These are phyloP conservation scores for Phialemoniopsis sp. DNA, from an alignment of 2,329 filamentous ascomycete species.

Conservation along the genomic window DNA sequence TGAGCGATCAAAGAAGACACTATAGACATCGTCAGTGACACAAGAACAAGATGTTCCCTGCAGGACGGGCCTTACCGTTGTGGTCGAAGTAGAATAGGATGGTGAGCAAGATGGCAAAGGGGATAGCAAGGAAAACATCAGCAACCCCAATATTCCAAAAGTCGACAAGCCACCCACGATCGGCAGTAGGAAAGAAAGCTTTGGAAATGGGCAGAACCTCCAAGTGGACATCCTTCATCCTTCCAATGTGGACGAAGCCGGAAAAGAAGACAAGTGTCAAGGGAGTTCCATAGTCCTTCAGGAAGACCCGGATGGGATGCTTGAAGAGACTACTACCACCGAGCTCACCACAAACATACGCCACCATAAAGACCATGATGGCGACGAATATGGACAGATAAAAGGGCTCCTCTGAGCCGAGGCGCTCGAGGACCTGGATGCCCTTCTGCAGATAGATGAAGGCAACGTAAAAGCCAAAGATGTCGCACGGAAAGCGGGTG, in stretches of 20 bases:
- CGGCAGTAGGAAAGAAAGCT: conserved; percentile 73
- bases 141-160: conserved; percentile 74
- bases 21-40: conserved; percentile 20
- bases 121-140: conserved; percentile 80
- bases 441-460: conserved; percentile 91
- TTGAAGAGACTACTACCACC: conserved; percentile 70
- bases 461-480: conserved; percentile 90
- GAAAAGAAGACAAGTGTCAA: conserved; percentile 84
- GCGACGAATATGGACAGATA: conserved; percentile 77
- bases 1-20: conserved; percentile 81
- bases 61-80: conserved; percentile 53
- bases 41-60: not conserved
- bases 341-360: conserved; percentile 69
- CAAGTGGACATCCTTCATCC: conserved; percentile 68
- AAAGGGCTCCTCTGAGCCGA: conserved; percentile 63
- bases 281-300: conserved; percentile 87
- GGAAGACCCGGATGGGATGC: conserved; percentile 72
- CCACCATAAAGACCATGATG: conserved; percentile 72
- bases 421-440: conserved; percentile 75
- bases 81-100: conserved; percentile 89
- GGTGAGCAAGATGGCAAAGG: conserved; percentile 78
- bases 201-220: conserved; percentile 70
- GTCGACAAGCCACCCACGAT: conserved; percentile 71
- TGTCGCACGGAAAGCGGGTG: conserved; percentile 87
- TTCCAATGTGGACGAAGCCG: conserved; percentile 81